Base-by-base conservation (phyloP, 805 yeast genomes). In the Peterozyma toletana region DNA sequence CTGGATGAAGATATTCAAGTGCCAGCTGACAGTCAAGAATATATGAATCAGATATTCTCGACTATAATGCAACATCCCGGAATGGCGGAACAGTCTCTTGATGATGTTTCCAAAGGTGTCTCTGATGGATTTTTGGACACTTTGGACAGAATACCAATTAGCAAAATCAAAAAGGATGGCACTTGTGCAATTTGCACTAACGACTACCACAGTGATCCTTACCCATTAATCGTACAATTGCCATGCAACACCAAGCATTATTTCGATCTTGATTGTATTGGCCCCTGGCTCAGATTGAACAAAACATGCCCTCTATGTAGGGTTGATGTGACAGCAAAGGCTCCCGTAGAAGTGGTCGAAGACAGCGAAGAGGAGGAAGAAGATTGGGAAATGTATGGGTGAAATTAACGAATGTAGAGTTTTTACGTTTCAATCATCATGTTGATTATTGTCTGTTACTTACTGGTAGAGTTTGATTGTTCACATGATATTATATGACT, bases 271-370 rank as follows among this genome's bases (percentile, higher is more conserved):
- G 97, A 91, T 52, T 90, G 97, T 59, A 80, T 91, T 34, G 83
- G 84, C 0, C 93, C 95, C 0, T 90, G 98, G 98, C 68, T 91
- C 42, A 76, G 78, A 49, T 67, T 79, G 41, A 78, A 83, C 52
- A 66, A 75, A 1, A 83, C 87, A 0, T 90, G 98, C 56, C 98
- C 98, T 0, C 61, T 91, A 54, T 91, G 97, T 57, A 70, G 98
- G 50, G 78, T 74, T 48, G 82, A 88, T 55, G 77, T 90, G 21
- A 58, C 75, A 16, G 75, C 70, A 41, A 75, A 65, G 66, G 75
- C 65, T 59, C 62, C 52, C 58, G 65, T 53, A 11, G 59, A 53
- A 42, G 47, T 44, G 47, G 56, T 60, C 13, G 64, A 63, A 13
- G 71, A 67, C 16, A 75, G 75, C 10, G 80, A 78, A 42, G 85